A percentile compares a stretch with the other conserved stretches of the same genome.
phyloP scores from a whole-genome alignment of 352 stramenopile genomes.

The Phytophthora pini region DNA sequence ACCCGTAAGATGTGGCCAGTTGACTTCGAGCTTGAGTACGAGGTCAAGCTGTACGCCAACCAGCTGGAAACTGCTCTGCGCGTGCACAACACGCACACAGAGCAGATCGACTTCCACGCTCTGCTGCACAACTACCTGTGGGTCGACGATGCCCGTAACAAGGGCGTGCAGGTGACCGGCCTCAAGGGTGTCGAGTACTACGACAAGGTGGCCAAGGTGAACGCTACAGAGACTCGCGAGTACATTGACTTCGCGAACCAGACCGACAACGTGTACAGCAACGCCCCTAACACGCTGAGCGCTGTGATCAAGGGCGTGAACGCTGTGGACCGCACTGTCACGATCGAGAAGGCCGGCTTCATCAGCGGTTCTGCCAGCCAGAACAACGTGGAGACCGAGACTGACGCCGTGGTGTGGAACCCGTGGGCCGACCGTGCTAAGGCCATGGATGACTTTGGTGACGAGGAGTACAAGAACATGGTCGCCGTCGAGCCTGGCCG shows the following conservation, averaged over 20 bases:
- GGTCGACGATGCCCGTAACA: slow-evolving; percentile 76
- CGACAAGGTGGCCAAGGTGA: slow-evolving; percentile 85
- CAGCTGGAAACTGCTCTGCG: slow-evolving; percentile 73
- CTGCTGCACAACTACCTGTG: slow-evolving; percentile 95
- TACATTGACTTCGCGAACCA: slow-evolving; percentile 69
- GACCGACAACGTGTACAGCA: slow-evolving; percentile 89
- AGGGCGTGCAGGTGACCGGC: slow-evolving; percentile 70
- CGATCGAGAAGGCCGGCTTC: slow-evolving; percentile 64
- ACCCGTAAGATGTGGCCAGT: slow-evolving; percentile 52
- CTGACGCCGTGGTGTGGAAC: slow-evolving; percentile 93
- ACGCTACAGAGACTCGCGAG: slow-evolving; percentile 62
- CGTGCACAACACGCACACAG: slow-evolving; percentile 86
- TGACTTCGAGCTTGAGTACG: slow-evolving; percentile 70
- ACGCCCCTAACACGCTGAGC: slow-evolving; percentile 57
- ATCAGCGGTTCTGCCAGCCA: slow-evolving; percentile 34
- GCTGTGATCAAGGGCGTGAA: slow-evolving; percentile 58
- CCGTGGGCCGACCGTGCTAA: slow-evolving; percentile 92
- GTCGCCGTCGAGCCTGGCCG: slow-evolving; percentile 95
- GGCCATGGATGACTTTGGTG: slow-evolving; percentile 93
- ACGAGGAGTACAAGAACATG: slow-evolving; percentile 95
- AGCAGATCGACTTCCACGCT: slow-evolving; percentile 91
- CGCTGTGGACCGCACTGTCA: slow-evolving; percentile 53
- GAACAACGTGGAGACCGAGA: slow-evolving; percentile 38
- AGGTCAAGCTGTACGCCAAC: slow-evolving; percentile 64
- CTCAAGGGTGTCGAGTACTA: slow-evolving; percentile 85